Evolutionary conservation across 176 grass and related monocot species (phyloP), one percentile per base, ranked within the genome.

Genomic region (Puya raimondii): DNA sequence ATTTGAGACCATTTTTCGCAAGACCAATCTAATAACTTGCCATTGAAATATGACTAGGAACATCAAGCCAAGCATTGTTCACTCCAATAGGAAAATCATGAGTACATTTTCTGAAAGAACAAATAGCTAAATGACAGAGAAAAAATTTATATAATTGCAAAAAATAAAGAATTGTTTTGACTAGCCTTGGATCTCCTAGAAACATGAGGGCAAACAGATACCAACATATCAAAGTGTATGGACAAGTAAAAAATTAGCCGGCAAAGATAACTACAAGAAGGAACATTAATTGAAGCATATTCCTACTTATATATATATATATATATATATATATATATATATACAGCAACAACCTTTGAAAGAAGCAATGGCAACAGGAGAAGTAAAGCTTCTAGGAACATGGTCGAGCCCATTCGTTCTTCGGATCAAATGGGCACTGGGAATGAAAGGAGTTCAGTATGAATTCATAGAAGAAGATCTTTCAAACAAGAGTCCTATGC

Each of bases 401-500:
- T 82, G 79, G 84, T 33, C 66, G 0, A 86, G 84, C 79, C 79
- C 79, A 12, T 86, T 78, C 33, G 84, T 82, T 0, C 26, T 50
- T 20, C 74, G 56, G 58, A 68, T 86, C 51, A 74, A 6, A 67
- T 86, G 84, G 79, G 84, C 79, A n/a, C 84, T 82, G 1, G 13
- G 23, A 68, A 78, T 79, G 12, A 82, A 82, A 17, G 79, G 79
- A 59, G 51, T 79, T 17, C 52, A 79, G n/a, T 86, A 79, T 22
- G 71, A 79, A 4, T 82, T 70, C 75, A 6, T 82, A 17, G 84
- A 86, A 68, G 84, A 82, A 29, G 75, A 86, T 49, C 66, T 86
- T 18, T 1, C 10, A 13, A 82, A 53, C 79, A 86, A 86, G 67
- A 86, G 84, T 23, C 2, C 12, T 49, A 11, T 15, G 17, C 75